Evolutionary conservation across 1,139 yeast genomes (phyloP).

Genomic region (Yamadazyma siamensis): DNA sequence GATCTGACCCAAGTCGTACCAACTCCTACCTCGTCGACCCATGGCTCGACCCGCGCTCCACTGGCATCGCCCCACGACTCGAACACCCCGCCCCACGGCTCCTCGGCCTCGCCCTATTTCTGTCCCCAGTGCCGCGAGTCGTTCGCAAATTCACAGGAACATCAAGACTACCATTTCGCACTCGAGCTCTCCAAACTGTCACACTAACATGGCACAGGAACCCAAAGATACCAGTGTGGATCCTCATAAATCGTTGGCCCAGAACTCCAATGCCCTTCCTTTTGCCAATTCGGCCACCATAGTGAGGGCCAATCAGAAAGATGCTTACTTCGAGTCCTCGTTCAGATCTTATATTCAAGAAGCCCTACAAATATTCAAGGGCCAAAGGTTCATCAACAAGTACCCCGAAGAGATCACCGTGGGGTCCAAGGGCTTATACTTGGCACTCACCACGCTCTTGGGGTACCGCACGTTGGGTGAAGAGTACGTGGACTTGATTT

Average conservation of each 20-base stretch:
- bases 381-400: constrained; percentile 65
- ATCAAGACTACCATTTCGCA: constrained; percentile 40
- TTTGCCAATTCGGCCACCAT: constrained; percentile 50
- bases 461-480: constrained; percentile 89
- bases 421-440: constrained; percentile 56
- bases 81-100: not conserved
- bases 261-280: constrained; percentile 32
- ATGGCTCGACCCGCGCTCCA: too few relatives aligned
- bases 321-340: constrained; percentile 62
- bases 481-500: constrained; percentile 84
- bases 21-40: too few relatives aligned
- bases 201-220: constrained; percentile 12
- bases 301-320: constrained; percentile 87
- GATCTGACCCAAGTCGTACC: not conserved
- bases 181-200: constrained; percentile 28
- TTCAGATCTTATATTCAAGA: constrained; percentile 55
- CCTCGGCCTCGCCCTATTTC: constrained; percentile 6
- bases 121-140: constrained; percentile 26
- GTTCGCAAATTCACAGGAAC: constrained; percentile 35
- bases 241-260: not conserved
- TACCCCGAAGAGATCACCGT: constrained; percentile 63
- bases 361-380: constrained; percentile 52
- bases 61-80: too few relatives aligned
- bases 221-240: not conserved
- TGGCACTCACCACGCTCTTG: constrained; percentile 65